These are phyloP conservation scores for Tricholoma bakamatsutake DNA, from an alignment of 768 basidiomycete genomes.

Conservation along the genomic window DNA sequence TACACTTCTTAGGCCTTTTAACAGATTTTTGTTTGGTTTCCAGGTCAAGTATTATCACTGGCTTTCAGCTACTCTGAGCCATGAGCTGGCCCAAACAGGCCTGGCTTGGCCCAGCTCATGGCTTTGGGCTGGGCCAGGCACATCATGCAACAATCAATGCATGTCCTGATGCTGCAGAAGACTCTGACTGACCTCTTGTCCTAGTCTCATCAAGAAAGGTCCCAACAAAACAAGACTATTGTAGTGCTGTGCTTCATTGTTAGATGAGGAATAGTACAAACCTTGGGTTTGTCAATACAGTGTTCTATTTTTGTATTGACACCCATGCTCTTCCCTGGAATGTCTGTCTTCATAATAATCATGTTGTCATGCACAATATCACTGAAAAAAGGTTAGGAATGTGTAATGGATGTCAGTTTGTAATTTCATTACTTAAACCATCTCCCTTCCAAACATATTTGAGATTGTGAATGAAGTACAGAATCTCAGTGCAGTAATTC, in stretches of 20 bases:
- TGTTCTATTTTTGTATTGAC: not conserved
- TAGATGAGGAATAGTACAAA: not conserved
- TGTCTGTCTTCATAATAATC: not conserved
- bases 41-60: no score
- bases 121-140: no score
- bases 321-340: not conserved
- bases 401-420: not conserved
- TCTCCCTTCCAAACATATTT: not conserved
- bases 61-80: no score
- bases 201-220: not conserved
- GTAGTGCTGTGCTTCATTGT: not conserved
- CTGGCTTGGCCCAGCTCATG: no score
- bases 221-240: not conserved
- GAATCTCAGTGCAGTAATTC: not conserved
- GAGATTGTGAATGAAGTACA: not conserved
- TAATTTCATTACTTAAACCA: not conserved
- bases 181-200: not conserved
- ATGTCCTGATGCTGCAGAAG: not conserved
- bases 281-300: not conserved
- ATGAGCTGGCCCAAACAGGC: no score
- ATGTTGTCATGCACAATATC: not conserved
- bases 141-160: not conserved
- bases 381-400: not conserved
- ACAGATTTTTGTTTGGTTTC: no score
- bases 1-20: no score